Evolutionary conservation across 257 asterid genomes (phyloP).

Genomic region (Solanum chmielewskii): DNA sequence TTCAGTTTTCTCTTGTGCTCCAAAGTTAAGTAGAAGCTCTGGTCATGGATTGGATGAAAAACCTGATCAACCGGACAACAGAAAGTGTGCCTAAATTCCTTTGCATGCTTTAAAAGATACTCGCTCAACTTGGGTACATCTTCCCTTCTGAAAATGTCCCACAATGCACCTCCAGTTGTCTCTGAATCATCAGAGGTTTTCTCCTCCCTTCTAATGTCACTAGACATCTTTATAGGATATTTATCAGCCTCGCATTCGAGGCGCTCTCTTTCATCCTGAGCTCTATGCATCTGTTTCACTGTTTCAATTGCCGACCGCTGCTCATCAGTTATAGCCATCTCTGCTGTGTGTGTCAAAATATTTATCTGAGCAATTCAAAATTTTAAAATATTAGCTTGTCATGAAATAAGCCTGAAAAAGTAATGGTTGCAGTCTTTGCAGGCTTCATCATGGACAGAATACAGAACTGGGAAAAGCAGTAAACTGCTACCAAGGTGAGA

Average conservation of each 20-base stretch:
- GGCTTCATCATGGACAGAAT: not conserved
- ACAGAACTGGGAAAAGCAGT: not conserved
- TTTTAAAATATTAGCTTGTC: not conserved
- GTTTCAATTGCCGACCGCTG: conserved; percentile 44
- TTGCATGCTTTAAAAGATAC: conserved; percentile 59
- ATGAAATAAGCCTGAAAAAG: not conserved
- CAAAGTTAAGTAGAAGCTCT: conserved; percentile 62
- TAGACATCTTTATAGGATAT: not conserved
- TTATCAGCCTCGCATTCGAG: conserved; percentile 1
- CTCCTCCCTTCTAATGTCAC: conserved; percentile 3
- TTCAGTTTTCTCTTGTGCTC: conserved; percentile 68
- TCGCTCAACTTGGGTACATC: conserved; percentile 69
- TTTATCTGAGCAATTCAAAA: conserved; percentile 49
- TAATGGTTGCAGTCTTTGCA: not conserved
- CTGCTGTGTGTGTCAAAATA: conserved; percentile 80
- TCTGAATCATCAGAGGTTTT: conserved; percentile 5
- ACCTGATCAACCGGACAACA: conserved; percentile 84
- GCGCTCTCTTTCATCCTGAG: conserved; percentile 57
- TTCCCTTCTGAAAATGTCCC: conserved; percentile 94
- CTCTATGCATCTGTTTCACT: conserved; percentile 60
- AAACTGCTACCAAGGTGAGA: not conserved
- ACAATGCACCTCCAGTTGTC: conserved; percentile 54
- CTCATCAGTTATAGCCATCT: conserved; percentile 39
- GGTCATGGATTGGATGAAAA: conserved; percentile 89
- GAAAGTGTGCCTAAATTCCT: conserved; percentile 72